Conservation (phyloP, 2,329 filamentous ascomycete species). For the Aspergillus eucalypticola region DNA sequence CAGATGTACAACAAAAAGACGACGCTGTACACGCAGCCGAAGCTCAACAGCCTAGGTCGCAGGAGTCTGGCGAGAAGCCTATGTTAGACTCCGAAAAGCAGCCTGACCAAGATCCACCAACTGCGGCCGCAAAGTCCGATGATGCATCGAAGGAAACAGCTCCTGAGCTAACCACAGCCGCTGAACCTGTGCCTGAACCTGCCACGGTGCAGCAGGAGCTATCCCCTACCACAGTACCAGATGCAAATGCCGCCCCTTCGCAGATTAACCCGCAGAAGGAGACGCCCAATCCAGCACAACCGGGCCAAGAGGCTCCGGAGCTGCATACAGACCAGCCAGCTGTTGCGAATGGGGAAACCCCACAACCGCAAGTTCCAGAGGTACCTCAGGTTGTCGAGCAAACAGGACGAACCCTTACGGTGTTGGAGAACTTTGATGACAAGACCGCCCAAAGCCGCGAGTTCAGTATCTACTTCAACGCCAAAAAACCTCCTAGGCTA, state of each 20-base stretch:
- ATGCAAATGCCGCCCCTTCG: not conserved
- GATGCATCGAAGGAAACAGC: slow-evolving; percentile 8
- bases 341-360: slow-evolving; percentile 19
- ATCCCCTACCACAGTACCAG: slow-evolving; percentile 1
- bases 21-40: slow-evolving; percentile 3
- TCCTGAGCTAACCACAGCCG: slow-evolving; percentile 6
- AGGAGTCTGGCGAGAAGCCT: not conserved
- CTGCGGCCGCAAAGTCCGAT: not conserved
- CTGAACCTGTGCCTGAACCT: slow-evolving; percentile 8
- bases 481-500: slow-evolving; percentile 50
- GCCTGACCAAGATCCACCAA: slow-evolving; percentile 2
- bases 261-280: slow-evolving; percentile 7
- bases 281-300: not conserved
- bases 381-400: slow-evolving; percentile 48
- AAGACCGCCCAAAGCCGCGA: slow-evolving; percentile 57
- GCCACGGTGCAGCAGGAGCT: not conserved
- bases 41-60: not conserved
- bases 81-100: slow-evolving; percentile 11
- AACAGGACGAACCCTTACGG: slow-evolving; percentile 59
- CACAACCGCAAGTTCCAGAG: slow-evolving; percentile 29
- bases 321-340: slow-evolving; percentile 21
- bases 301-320: slow-evolving; percentile 16
- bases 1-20: slow-evolving; percentile 4
- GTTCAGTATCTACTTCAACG: slow-evolving; percentile 58
- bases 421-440: slow-evolving; percentile 60